These are phyloP conservation scores for Clarireedia sp. DNA, from an alignment of 2,329 filamentous ascomycete genomes.

Conservation along the genomic window DNA sequence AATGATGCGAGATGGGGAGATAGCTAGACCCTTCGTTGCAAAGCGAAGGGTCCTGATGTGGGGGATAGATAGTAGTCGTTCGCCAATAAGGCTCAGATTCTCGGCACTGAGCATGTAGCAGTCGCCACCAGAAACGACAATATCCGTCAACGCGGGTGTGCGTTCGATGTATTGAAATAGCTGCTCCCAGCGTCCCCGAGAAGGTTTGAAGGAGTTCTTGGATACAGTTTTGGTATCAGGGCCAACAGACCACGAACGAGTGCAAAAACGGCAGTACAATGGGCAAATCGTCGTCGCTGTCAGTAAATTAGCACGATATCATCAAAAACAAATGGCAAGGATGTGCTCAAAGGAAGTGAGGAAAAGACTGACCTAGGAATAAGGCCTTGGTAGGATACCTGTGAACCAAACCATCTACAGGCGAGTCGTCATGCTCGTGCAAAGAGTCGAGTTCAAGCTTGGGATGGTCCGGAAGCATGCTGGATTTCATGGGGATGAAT, in stretches of 20 bases:
- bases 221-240: conserved; percentile 44
- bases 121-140: conserved; percentile 57
- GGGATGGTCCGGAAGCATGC: conserved; percentile 46
- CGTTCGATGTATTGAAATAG: conserved; percentile 49
- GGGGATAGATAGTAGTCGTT: conserved; percentile 46
- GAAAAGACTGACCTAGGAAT: conserved; percentile 43
- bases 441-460: conserved; percentile 49
- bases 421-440: conserved; percentile 48
- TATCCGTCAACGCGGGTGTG: conserved; percentile 43
- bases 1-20: conserved; percentile 48
- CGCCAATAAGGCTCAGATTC: conserved; percentile 45
- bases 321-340: not conserved
- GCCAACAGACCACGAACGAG: conserved; percentile 51
- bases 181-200: conserved; percentile 41
- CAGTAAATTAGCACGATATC: conserved; percentile 16
- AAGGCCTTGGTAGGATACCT: conserved; percentile 57
- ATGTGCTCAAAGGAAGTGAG: not conserved
- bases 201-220: conserved; percentile 37
- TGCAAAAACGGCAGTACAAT: conserved; percentile 56
- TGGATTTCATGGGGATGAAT: conserved; percentile 49
- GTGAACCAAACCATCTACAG: conserved; percentile 51
- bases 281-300: conserved; percentile 52
- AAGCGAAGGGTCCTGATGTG: conserved; percentile 53
- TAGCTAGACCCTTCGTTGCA: conserved; percentile 54
- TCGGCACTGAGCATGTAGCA: conserved; percentile 48